Evolutionary conservation across 352 stramenopile species (phyloP).

Genomic region (Globisporangium paddicum): DNA sequence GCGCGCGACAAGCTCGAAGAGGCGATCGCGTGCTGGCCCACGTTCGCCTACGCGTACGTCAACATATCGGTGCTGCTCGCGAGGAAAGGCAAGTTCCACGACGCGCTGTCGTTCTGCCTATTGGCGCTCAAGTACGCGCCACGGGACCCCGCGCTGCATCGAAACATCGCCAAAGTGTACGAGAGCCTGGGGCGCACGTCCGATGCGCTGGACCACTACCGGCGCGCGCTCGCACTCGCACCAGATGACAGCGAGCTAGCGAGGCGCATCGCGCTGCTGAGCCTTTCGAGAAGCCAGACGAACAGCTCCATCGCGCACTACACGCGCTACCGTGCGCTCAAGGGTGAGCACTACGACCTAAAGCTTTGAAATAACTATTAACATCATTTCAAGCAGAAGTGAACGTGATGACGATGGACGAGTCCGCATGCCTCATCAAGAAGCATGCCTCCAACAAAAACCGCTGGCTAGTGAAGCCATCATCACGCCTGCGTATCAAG

Average conservation of each 20-base stretch:
- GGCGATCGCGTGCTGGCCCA: constrained; percentile 39
- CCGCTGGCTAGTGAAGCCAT: neutral
- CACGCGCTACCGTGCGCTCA: constrained; percentile 32
- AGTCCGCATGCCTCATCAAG: neutral
- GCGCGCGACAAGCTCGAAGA: constrained; percentile 37
- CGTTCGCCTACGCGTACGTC: constrained; percentile 41
- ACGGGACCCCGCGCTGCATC: constrained; percentile 39
- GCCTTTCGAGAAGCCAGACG: constrained; percentile 26
- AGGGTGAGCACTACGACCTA: constrained; percentile 52
- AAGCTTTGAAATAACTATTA: constrained; percentile 26
- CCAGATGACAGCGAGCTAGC: constrained; percentile 36
- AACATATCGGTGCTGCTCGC: constrained; percentile 53
- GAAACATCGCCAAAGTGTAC: constrained; percentile 52
- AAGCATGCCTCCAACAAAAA: too few relatives aligned
- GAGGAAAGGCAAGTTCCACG: constrained; percentile 31
- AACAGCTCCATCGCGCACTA: constrained; percentile 35
- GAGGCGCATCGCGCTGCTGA: constrained; percentile 39
- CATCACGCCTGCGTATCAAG: neutral
- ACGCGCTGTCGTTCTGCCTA: constrained; percentile 34
- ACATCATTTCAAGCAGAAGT: neutral
- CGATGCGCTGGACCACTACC: constrained; percentile 45
- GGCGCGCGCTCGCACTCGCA: constrained; percentile 25
- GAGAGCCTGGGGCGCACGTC: constrained; percentile 42
- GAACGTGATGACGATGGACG: neutral
- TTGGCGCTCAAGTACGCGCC: constrained; percentile 36